Conservation (phyloP, 148 eudicot species). For the Rhododendron ovatum region DNA sequence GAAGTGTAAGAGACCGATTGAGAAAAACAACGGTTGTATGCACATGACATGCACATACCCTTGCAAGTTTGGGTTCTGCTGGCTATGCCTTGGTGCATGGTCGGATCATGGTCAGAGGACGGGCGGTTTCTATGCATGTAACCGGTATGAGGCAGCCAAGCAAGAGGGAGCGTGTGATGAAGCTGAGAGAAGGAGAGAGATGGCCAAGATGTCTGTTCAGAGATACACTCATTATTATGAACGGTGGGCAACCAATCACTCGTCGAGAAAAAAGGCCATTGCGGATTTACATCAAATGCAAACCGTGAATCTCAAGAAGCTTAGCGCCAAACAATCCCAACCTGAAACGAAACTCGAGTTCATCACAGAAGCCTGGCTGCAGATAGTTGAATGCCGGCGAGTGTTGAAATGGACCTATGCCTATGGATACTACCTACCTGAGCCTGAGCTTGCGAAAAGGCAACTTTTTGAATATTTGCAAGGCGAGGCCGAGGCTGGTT, state of each 20-base stretch:
- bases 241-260: slow-evolving; percentile 47
- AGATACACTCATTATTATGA: slow-evolving; percentile 54
- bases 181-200: slow-evolving; percentile 34
- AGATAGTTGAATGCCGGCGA: slow-evolving; percentile 51
- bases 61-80: slow-evolving; percentile 39
- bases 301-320: slow-evolving; percentile 47
- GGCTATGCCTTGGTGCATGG: slow-evolving; percentile 71
- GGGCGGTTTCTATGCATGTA: slow-evolving; percentile 58
- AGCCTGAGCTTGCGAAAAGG: slow-evolving; percentile 27
- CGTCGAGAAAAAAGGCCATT: slow-evolving; percentile 37
- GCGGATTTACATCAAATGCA: slow-evolving; percentile 61
- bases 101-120: slow-evolving; percentile 55
- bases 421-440: slow-evolving; percentile 40
- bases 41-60: slow-evolving; percentile 39
- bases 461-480: slow-evolving; percentile 46
- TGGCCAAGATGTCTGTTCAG: slow-evolving; percentile 42
- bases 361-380: slow-evolving; percentile 75
- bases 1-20: slow-evolving; percentile 33
- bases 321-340: slow-evolving; percentile 51
- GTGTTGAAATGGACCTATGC: slow-evolving; percentile 57
- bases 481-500: slow-evolving; percentile 34
- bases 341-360: slow-evolving; percentile 73
- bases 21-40: slow-evolving; percentile 32
- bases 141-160: slow-evolving; percentile 50
- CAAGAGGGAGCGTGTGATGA: slow-evolving; percentile 38